These are phyloP conservation scores for California macrophylla DNA, from an alignment of 441 rosid genomes.

Conservation along the genomic window DNA sequence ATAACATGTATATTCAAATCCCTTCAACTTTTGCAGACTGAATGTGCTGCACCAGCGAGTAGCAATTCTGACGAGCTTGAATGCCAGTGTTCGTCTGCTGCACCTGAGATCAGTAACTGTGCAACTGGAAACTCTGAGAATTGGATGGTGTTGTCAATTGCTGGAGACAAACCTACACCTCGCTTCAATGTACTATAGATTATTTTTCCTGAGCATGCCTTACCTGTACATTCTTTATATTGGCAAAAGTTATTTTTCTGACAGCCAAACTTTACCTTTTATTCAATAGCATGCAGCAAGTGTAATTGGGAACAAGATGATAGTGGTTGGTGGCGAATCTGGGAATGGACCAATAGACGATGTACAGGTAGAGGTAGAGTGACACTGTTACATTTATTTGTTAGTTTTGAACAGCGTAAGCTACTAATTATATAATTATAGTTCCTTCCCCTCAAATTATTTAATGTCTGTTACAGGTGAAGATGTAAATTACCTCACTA, in stretches of 20 bases:
- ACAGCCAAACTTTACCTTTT: slow-evolving; percentile 15
- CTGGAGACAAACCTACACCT: slow-evolving; percentile 74
- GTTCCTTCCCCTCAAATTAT: not conserved
- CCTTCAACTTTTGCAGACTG: slow-evolving; percentile 36
- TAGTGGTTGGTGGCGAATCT: slow-evolving; percentile 92
- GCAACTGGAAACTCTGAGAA: slow-evolving; percentile 51
- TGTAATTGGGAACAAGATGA: slow-evolving; percentile 85
- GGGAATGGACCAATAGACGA: slow-evolving; percentile 77
- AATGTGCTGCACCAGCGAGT: slow-evolving; percentile 34
- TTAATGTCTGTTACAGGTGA: not conserved
- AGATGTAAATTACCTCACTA: not conserved
- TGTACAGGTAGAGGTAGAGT: slow-evolving; percentile 55
- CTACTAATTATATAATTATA: not conserved
- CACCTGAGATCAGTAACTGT: slow-evolving; percentile 31
- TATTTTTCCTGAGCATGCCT: not conserved
- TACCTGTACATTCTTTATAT: slow-evolving; percentile 1
- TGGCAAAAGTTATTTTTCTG: slow-evolving; percentile 6
- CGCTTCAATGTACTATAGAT: slow-evolving; percentile 55
- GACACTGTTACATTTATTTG: not conserved
- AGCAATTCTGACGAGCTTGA: slow-evolving; percentile 46
- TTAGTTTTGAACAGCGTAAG: not conserved
- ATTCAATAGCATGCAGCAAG: slow-evolving; percentile 74
- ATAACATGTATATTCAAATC: slow-evolving; percentile 13
- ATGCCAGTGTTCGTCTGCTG: slow-evolving; percentile 38
- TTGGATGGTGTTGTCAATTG: slow-evolving; percentile 69